Evolutionary conservation across 2,329 filamentous ascomycete species (phyloP), one percentile per base, ranked within the genome.

Genomic region (Fusarium sp.): DNA sequence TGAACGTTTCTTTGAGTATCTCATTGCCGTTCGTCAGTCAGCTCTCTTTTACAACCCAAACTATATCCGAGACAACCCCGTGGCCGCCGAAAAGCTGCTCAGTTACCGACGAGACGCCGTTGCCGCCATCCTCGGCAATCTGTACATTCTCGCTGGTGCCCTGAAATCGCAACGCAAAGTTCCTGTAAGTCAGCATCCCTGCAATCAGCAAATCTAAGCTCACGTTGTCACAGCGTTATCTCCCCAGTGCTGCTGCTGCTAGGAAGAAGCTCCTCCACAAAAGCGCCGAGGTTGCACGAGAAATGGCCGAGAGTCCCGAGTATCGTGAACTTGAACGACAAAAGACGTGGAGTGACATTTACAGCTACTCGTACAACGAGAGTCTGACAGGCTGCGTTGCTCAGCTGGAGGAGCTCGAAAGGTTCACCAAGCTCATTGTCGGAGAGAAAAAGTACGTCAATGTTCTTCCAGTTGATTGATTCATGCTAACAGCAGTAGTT

Each of bases 1-100:
- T 59, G 86, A 89, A 73, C 81, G 81, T 4, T 88, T 89, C 78
- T 87, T 88, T 68, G 86, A 88, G 67, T 84, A 87, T 65, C 81
- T 88, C 61, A 83, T 88, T 25, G 81, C 85, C 16, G 82, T 89
- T 4, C 84, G 87, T 6, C 86, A 89, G 71, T 85, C 86, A 2
- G 85, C 84, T 2, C 76, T 88, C 14, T 86, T 86, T 71, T 88
- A 88, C 73, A 84, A 87, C 61, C 84, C 85, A 1, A 82, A 81
- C 33, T 84, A 83, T 67, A 80, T 86, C 58, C 79, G 83, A 53
- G 84, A 84, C 63, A 82, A 84, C 65, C 79, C 83, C 9, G 78
- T 82, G n/a, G 83, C 83, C 10, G 81, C 82, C 1, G 81, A 82
- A 61, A 80, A 81, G 18, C 79, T 89, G 4, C 79, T 88, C 8